These are phyloP conservation scores for Tolypocladium cylindrosporum DNA, from an alignment of 2,329 filamentous ascomycete species.

Conservation along the genomic window DNA sequence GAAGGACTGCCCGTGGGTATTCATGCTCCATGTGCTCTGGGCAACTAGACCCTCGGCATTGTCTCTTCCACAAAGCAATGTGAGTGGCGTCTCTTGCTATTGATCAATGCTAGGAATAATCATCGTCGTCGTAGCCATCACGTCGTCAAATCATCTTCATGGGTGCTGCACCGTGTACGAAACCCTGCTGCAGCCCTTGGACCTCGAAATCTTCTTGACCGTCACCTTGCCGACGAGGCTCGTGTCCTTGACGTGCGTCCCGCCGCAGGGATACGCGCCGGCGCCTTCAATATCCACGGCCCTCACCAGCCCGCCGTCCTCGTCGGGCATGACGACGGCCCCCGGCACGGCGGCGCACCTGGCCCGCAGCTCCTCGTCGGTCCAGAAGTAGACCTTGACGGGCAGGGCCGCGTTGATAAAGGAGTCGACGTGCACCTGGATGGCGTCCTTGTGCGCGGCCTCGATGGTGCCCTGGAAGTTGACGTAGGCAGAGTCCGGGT, in stretches of 20 bases:
- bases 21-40: no score
- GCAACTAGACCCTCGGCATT: no score
- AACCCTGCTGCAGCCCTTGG: conserved; percentile 35
- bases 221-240: conserved; percentile 46
- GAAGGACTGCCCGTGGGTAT: no score
- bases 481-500: conserved; percentile 53
- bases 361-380: conserved; percentile 39
- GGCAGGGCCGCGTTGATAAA: conserved; percentile 43
- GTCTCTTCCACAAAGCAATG: no score
- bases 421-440: conserved; percentile 51
- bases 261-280: conserved; percentile 63
- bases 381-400: conserved; percentile 54
- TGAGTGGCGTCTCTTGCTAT: no score
- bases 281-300: conserved; percentile 59
- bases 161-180: neutral
- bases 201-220: conserved; percentile 56
- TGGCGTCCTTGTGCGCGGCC: conserved; percentile 46
- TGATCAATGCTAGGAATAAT: no score
- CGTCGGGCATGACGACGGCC: conserved; percentile 30
- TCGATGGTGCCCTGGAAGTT: conserved; percentile 60
- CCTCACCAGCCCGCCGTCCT: conserved; percentile 40
- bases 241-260: conserved; percentile 57
- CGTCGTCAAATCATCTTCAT: neutral
- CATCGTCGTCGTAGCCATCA: no score
- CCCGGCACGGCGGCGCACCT: neutral